Evolutionary conservation across 1,139 yeast species (phyloP).

Genomic region (Dujonia santamariae): DNA sequence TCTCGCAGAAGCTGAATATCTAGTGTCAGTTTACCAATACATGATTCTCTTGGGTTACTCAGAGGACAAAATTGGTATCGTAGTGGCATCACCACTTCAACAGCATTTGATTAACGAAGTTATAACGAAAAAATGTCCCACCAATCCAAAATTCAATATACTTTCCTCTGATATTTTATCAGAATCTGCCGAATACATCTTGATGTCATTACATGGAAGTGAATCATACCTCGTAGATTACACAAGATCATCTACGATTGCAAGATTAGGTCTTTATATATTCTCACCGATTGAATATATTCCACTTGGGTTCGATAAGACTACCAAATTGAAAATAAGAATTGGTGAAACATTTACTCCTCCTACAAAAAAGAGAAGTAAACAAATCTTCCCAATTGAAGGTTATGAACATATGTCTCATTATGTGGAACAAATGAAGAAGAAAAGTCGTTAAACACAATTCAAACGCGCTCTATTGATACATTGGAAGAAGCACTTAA

Average conservation of each 20-base stretch:
- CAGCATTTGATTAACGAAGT: conserved; percentile 22
- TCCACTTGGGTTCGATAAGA: neutral
- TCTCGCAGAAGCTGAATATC: conserved; percentile 54
- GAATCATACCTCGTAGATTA: neutral
- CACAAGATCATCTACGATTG: conserved; percentile 1
- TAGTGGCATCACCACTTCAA: conserved; percentile 42
- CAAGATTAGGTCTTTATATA: conserved; percentile 7
- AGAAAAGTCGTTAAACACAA: no score
- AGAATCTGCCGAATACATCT: conserved; percentile 2
- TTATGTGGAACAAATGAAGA: conserved; percentile 9
- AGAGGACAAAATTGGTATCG: conserved; percentile 32
- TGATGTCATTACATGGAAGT: conserved; percentile 7
- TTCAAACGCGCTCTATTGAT: conserved; percentile 1
- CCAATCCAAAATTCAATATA: neutral
- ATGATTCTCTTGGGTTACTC: conserved; percentile 49
- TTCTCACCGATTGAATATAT: neutral
- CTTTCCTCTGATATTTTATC: neutral
- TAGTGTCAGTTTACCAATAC: conserved; percentile 46
- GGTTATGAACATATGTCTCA: conserved; percentile 9
- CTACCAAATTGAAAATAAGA: conserved; percentile 4
- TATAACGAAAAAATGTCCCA: conserved; percentile 9
- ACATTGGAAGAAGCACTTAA: neutral
- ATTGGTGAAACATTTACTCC: conserved; percentile 5
- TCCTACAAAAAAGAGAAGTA: conserved; percentile 7
- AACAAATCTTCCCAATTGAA: conserved; percentile 8